Base-by-base conservation (phyloP, 805 yeast species). In the Candida arabinofermentans region DNA sequence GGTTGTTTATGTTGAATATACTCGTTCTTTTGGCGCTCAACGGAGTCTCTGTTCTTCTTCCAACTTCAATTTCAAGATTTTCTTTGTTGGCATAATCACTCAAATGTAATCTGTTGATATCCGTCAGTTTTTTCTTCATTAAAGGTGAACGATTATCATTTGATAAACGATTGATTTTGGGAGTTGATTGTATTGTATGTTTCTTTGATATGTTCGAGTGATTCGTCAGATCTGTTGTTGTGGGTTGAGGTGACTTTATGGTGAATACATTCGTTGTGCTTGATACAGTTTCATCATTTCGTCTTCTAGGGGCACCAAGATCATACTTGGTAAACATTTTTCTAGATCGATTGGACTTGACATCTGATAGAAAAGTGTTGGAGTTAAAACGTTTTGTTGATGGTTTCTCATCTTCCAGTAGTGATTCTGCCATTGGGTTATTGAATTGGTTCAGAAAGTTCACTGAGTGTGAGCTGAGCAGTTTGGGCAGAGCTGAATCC, bases 241-340 rank as follows among this genome's bases (percentile, higher is more conserved):
- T 51, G 36, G 38, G 22, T 27, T 51, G 46, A 10, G 52, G 42
- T 26, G 36, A 38, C 36, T 27, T 41, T 7, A 32, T 26, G 5
- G 52, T 44, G 39, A 48, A 48, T 18, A 48, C 38, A 29, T 49
- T 33, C 3, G 26, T 33, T 13, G 35, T 22, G 17, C 16, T 29
- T 29, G 32, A 14, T 14, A 14, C 6, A 8, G 32, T 10, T 29
- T 29, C 32, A 18, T 55, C 66, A 32, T 69, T 58, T 2, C 73
- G 65, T 37, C 81, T 55, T 48, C 72, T 67, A 1, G 81, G 80
- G 9, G 79, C 79, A 2, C 81, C 81, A 30, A 76, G 33, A 10
- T 59, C 59, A 18, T 74, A 58, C 43, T 72, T 60, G 2, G 57
- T 42, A 22, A 59, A 49, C 29, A 27, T 17, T 19, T 17, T 32